phyloP scores from a whole-genome alignment of 306 rosid genomes.

The Begonia peltatifolia region DNA sequence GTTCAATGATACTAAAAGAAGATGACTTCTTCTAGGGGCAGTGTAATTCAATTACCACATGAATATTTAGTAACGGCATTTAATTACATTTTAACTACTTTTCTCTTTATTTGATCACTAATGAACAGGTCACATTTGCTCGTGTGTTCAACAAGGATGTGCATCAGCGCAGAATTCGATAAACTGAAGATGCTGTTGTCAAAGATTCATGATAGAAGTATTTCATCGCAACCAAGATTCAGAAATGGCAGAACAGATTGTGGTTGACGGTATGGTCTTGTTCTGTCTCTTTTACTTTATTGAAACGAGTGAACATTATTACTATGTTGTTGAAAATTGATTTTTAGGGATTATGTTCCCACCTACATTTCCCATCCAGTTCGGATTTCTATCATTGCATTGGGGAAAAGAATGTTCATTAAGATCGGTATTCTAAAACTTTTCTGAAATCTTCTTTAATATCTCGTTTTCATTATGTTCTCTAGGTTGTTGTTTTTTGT shows the following conservation, averaged over 20 bases:
- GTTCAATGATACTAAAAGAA: background rate
- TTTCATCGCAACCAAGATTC: slow-evolving; percentile 10
- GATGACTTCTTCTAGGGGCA: background rate
- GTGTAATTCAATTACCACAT: background rate
- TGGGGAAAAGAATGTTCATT: background rate
- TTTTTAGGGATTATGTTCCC: background rate
- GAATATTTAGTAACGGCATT: too few species aligned
- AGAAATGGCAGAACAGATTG: slow-evolving; percentile 10
- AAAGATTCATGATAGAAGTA: slow-evolving; percentile 19
- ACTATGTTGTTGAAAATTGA: too few species aligned
- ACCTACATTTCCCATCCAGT: too few species aligned
- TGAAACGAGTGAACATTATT: slow-evolving; percentile 14
- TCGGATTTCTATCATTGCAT: too few species aligned
- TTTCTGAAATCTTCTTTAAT: background rate
- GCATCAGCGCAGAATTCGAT: slow-evolving; percentile 58
- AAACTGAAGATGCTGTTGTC: slow-evolving; percentile 25
- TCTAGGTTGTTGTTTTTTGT: too few species aligned
- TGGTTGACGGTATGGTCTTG: slow-evolving; percentile 23
- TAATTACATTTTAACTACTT: slow-evolving; percentile 1
- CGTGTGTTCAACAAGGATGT: slow-evolving; percentile 91
- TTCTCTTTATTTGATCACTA: slow-evolving; percentile 2
- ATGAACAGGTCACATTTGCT: slow-evolving; percentile 71
- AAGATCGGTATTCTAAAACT: background rate
- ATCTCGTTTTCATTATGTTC: background rate
- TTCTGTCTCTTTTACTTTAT: slow-evolving; percentile 8